Base-by-base conservation (phyloP, 768 basidiomycete genomes). In the Tylopilus intermedius region DNA sequence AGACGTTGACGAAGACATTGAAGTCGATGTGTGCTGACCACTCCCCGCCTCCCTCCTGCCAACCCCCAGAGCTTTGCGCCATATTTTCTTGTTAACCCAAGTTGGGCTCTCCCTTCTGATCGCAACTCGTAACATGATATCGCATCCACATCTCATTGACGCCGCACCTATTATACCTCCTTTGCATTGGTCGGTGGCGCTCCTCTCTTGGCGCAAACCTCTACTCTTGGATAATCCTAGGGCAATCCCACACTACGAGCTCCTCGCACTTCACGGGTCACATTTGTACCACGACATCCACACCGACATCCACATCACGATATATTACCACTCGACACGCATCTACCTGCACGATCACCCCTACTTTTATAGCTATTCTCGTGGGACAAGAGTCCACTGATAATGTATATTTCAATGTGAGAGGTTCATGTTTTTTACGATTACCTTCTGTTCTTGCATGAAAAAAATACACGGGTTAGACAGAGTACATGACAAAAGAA, bases 11-110 rank as follows among this genome's bases (percentile, higher is more conserved):
- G 66, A 67, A 59, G 66, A 67, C 50, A 59, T 67, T 27, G 66
- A 67, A 47, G 51, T 68, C 33, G 66, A 67, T 14, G 55, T 67
- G 10, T 67, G 66, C 49, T 67, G 52, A 64, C 37, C 14, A 8
- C 32, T 29, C 39, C 49, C 22, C 22, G 22, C 43, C 27, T 37
- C 15, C 29, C 24, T 38, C 5, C 37, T 41, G 42, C 26, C 37
- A 45, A 53, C 38, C 14, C 29, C 15, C 15, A 13, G 29, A 26
- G 27, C 13, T 45, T 51, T 47, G 38, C 47, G 26, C 29, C 39
- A 2, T 47, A n/a, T 40, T 49, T 55, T 56, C 39, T 41, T 48
- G 47, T 52, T 50, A 41, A 29, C 27, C n/a, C 39, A 40, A 30
- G 30, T 47, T 49, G 40, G 37, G 14, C 27, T 50, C 51, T 48